A percentile compares a stretch with the other conserved stretches of the same genome.
Evolutionary conservation across 78 protist genomes (phyloP).

Genomic region (Dictyostelium capitatum): DNA sequence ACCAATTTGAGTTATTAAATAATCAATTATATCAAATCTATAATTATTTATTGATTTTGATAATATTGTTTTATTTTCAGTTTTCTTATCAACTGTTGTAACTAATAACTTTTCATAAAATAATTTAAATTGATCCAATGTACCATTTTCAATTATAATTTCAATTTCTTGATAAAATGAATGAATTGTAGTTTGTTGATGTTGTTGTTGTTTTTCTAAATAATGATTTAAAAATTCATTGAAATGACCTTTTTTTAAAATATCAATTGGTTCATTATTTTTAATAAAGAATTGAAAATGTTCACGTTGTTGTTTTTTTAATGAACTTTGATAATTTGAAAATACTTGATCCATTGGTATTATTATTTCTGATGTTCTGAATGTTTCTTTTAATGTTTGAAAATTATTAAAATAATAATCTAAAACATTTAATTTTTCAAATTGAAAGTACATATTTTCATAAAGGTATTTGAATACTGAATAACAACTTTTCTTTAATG

Average conservation of each 20-base stretch:
- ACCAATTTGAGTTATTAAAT: neutral
- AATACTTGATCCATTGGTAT: neutral
- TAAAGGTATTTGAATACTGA: conserved; percentile 1
- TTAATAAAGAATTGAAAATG: neutral
- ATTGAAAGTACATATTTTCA: neutral
- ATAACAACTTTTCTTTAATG: neutral
- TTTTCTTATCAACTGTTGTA: neutral
- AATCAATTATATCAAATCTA: conserved; percentile 1
- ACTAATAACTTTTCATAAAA: neutral
- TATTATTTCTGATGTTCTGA: neutral
- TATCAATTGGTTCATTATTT: conserved; percentile 12
- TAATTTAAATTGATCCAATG: neutral
- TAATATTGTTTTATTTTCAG: neutral
- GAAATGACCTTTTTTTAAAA: neutral
- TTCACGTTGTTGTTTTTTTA: neutral
- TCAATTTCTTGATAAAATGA: conserved; percentile 18
- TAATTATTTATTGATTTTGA: conserved; percentile 3
- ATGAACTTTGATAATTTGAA: neutral
- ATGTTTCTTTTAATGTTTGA: neutral
- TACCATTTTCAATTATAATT: neutral
- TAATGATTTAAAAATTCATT: conserved; percentile 10
- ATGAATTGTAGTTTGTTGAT: neutral
- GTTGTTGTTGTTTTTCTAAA: neutral
- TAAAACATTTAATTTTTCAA: neutral
- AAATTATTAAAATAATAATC: neutral